Percentiles rank a stretch among this genome's conserved stretches.
Conservation (phyloP, 1,284 basidiomycete species). For the Tilletia caries region DNA sequence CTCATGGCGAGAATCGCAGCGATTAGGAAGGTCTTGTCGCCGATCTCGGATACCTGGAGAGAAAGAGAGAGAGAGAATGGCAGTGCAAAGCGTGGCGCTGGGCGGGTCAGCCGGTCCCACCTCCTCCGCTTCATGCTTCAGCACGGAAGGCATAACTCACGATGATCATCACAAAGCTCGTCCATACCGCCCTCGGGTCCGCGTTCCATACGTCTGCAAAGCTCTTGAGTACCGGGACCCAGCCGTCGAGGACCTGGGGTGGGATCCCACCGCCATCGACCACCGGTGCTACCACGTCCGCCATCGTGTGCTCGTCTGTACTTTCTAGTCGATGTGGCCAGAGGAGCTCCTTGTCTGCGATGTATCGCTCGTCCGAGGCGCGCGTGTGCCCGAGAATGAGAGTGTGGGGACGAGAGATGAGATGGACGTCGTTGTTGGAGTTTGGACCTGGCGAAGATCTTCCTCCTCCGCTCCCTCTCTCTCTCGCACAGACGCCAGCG, state of each 20-base stretch:
- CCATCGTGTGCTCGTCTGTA: background rate
- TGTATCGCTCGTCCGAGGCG: too few species aligned
- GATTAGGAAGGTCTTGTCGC: conserved; percentile 98
- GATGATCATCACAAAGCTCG: conserved; percentile 26
- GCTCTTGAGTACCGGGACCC: conserved; percentile 10
- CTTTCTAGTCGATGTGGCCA: background rate
- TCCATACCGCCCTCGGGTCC: conserved; percentile 26
- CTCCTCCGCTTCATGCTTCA: too few species aligned
- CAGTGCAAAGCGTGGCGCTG: background rate
- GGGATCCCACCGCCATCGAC: background rate
- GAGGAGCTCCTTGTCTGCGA: background rate
- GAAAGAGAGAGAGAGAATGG: background rate
- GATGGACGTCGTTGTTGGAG: too few species aligned
- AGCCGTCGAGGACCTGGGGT: background rate
- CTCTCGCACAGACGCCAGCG: too few species aligned
- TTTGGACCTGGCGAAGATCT: too few species aligned
- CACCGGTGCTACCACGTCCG: background rate
- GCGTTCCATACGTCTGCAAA: conserved; percentile 10
- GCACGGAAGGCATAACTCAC: conserved; percentile 11
- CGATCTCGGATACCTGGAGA: conserved; percentile 58
- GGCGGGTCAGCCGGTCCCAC: background rate
- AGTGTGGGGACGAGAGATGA: too few species aligned
- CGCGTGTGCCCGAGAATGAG: too few species aligned
- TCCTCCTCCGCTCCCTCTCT: too few species aligned
- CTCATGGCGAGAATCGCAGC: conserved; percentile 95